These are phyloP conservation scores for Schizopora paradoxa DNA, from an alignment of 1,284 basidiomycete genomes.

Conservation along the genomic window DNA sequence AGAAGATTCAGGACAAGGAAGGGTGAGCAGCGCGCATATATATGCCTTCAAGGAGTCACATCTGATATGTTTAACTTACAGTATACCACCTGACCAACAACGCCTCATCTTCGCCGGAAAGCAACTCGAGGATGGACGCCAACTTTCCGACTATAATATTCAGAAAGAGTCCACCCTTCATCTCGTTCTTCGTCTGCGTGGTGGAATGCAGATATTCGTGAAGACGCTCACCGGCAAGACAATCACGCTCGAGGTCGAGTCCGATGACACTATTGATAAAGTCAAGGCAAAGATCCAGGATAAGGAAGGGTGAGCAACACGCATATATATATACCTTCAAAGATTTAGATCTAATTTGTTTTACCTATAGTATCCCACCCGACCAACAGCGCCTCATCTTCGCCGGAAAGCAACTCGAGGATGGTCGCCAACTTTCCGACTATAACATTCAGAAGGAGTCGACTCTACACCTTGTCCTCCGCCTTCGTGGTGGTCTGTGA, in stretches of 20 bases:
- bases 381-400: slow-evolving; percentile 48
- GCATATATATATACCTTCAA: not conserved
- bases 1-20: slow-evolving; percentile 44
- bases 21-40: slow-evolving; percentile 16
- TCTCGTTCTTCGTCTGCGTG: slow-evolving; percentile 53
- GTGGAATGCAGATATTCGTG: slow-evolving; percentile 49
- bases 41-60: not conserved
- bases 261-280: slow-evolving; percentile 52
- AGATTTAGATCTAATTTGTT: not conserved
- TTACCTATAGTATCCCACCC: slow-evolving; percentile 34
- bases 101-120: slow-evolving; percentile 47
- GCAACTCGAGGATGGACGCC: slow-evolving; percentile 41
- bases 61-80: not conserved
- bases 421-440: slow-evolving; percentile 31
- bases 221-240: slow-evolving; percentile 52
- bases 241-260: slow-evolving; percentile 55
- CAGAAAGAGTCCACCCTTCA: slow-evolving; percentile 43
- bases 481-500: slow-evolving; percentile 73
- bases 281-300: slow-evolving; percentile 45
- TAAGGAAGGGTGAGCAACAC: slow-evolving; percentile 36
- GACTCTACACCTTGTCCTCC: slow-evolving; percentile 53
- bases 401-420: slow-evolving; percentile 42
- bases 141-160: slow-evolving; percentile 40
- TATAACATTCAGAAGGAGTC: slow-evolving; percentile 36
- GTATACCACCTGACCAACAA: slow-evolving; percentile 19